Percentiles rank a stretch among this genome's conserved stretches.
phyloP scores from a whole-genome alignment of 306 rosid species.

The Notholithocarpus densiflorus region DNA sequence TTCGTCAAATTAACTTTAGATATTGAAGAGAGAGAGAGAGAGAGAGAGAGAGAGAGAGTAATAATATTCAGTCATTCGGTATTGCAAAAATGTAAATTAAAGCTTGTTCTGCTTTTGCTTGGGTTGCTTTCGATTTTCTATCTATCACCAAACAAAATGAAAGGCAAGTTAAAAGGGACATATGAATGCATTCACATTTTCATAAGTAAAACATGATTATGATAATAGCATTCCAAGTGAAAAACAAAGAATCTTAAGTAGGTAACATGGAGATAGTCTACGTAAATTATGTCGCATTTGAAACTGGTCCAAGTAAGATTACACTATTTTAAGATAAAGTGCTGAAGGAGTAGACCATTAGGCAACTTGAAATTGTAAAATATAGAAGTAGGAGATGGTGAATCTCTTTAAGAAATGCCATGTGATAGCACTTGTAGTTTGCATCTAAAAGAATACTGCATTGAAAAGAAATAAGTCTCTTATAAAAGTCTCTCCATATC shows the following conservation, averaged over 20 bases:
- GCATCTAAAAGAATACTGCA: too few relatives aligned
- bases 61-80: too few relatives aligned
- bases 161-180: not conserved
- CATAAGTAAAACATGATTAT: not conserved
- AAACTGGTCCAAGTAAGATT: not conserved
- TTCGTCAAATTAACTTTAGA: too few relatives aligned
- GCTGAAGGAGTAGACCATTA: not conserved
- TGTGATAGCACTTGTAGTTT: too few relatives aligned
- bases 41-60: too few relatives aligned
- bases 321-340: not conserved
- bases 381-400: too few relatives aligned
- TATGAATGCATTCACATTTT: not conserved
- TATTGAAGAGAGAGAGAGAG: too few relatives aligned
- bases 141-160: not conserved
- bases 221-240: not conserved
- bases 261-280: not conserved
- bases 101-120: not conserved
- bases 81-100: not conserved
- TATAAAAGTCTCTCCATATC: too few relatives aligned
- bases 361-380: not conserved
- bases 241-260: not conserved
- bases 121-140: not conserved
- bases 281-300: not conserved
- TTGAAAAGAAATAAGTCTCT: too few relatives aligned
- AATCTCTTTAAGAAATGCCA: too few relatives aligned